These are phyloP conservation scores for Colletotrichum euphorbiae DNA, from an alignment of 2,329 filamentous ascomycete species.

Conservation along the genomic window DNA sequence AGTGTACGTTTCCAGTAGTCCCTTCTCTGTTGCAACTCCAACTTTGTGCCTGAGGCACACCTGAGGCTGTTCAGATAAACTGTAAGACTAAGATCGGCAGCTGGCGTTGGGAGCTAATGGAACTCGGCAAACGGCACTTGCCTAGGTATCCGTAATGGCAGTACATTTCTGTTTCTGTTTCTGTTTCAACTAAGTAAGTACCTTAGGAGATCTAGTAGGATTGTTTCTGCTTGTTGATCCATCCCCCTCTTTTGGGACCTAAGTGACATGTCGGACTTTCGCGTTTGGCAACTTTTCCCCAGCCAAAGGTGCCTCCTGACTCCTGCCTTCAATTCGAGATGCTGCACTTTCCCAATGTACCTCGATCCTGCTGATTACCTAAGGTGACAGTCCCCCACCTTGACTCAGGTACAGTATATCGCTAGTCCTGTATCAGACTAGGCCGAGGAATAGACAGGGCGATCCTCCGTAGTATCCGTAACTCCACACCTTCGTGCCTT, in stretches of 20 bases:
- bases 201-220: too few species aligned
- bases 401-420: slow-evolving; percentile 19
- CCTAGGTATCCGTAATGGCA: slow-evolving; percentile 7
- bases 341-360: not conserved
- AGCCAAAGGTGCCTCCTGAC: too few species aligned
- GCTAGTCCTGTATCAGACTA: slow-evolving; percentile 5
- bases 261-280: too few species aligned
- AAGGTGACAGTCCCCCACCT: not conserved
- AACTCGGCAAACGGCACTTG: slow-evolving; percentile 37
- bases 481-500: slow-evolving; percentile 11
- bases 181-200: too few species aligned
- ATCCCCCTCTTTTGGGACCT: too few species aligned
- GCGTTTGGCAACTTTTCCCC: too few species aligned
- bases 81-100: slow-evolving; percentile 34
- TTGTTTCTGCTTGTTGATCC: too few species aligned
- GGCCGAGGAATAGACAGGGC: not conserved
- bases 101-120: slow-evolving; percentile 22
- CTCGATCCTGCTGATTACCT: not conserved
- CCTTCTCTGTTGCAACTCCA: not conserved
- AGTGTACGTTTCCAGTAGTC: not conserved
- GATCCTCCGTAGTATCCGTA: slow-evolving; percentile 35
- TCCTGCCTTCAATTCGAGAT: too few species aligned
- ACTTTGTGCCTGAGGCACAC: slow-evolving; percentile 9
- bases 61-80: slow-evolving; percentile 26
- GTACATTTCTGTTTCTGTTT: too few species aligned